Percentiles rank a stretch among this genome's conserved stretches.
phyloP scores from a whole-genome alignment of 352 stramenopile species.

The Lagenidium giganteum region DNA sequence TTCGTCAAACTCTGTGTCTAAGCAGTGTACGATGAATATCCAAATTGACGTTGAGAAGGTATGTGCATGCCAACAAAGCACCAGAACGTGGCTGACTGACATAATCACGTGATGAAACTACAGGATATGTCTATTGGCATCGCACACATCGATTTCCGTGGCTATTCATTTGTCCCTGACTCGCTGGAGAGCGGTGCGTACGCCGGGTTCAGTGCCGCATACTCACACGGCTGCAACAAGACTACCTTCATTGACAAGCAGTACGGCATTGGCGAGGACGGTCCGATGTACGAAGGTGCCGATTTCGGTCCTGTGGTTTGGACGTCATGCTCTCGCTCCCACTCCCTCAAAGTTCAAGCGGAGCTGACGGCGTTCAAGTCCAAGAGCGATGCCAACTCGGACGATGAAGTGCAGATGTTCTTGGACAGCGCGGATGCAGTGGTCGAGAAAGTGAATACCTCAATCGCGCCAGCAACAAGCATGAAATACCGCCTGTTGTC shows the following conservation, averaged over 20 bases:
- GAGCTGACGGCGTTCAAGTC: no score
- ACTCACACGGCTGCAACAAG: slow-evolving; percentile 5
- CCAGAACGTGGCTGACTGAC: no score
- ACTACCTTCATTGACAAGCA: slow-evolving; percentile 5
- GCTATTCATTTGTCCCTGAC: slow-evolving; percentile 21
- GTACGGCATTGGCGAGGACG: slow-evolving; percentile 14
- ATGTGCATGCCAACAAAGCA: neutral
- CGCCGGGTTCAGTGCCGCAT: slow-evolving; percentile 13
- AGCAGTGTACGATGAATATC: slow-evolving; percentile 23
- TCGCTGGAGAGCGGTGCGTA: no score
- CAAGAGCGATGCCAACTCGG: no score
- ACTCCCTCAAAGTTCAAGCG: no score
- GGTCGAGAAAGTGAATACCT: no score
- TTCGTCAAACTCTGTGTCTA: slow-evolving; percentile 1
- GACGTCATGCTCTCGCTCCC: no score
- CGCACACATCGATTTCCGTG: slow-evolving; percentile 27
- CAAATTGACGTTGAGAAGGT: slow-evolving; percentile 18
- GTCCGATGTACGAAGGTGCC: slow-evolving; percentile 20
- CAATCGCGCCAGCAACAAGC: no score
- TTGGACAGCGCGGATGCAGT: no score
- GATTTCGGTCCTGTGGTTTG: slow-evolving; percentile 17
- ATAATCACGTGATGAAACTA: no score
- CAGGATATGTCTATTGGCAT: slow-evolving; percentile 32
- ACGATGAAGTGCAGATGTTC: no score
- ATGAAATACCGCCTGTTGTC: no score